These are phyloP conservation scores for Cladorrhinum sp. DNA, from an alignment of 2,329 filamentous ascomycete genomes.

Conservation along the genomic window DNA sequence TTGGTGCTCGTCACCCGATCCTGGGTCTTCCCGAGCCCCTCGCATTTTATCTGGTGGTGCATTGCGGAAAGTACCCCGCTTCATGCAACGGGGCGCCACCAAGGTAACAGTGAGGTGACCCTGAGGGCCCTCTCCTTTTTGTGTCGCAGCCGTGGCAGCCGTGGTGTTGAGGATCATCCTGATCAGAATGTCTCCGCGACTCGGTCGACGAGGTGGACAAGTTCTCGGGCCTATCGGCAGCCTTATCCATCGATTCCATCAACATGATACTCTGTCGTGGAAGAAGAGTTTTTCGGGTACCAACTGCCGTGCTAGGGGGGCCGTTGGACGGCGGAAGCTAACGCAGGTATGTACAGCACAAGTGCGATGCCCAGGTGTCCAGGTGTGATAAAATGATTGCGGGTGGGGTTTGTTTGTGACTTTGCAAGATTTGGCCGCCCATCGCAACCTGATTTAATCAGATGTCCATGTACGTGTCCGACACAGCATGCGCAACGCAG, in stretches of 20 bases:
- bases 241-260: background rate
- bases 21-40: conserved; percentile 13
- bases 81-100: conserved; percentile 16
- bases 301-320: conserved; percentile 12
- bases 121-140: background rate
- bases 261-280: background rate
- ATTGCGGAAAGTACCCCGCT: conserved; percentile 14
- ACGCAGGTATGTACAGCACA: conserved; percentile 6
- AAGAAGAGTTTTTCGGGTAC: conserved; percentile 10
- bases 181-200: background rate
- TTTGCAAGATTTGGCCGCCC: background rate
- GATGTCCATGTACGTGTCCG: conserved; percentile 3
- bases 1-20: conserved; percentile 15
- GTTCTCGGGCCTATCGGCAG: background rate
- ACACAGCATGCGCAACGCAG: conserved; percentile 1
- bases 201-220: background rate
- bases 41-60: conserved; percentile 16
- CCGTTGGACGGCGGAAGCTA: conserved; percentile 13
- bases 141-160: background rate
- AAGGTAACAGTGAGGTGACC: background rate
- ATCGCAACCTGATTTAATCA: conserved; percentile 2
- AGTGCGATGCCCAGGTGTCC: background rate
- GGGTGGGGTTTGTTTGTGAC: conserved; percentile 4
- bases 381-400: conserved; percentile 3
- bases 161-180: background rate